Percentiles rank a stretch among this genome's conserved stretches.
phyloP scores from a whole-genome alignment of 1,284 basidiomycete species.

The Pascua sp. region DNA sequence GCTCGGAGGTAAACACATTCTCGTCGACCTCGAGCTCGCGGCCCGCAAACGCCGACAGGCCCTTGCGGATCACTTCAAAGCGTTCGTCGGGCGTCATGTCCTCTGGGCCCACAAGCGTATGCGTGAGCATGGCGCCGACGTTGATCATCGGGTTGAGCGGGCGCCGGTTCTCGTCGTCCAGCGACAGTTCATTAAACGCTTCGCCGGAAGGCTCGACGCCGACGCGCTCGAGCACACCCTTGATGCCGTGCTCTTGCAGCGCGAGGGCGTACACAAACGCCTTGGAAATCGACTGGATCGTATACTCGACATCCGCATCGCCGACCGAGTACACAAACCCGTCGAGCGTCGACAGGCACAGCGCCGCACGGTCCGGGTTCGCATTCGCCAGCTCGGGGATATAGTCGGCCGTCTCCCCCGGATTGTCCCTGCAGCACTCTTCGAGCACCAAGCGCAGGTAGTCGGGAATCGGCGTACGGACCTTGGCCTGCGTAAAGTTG shows the following conservation, averaged over 20 bases:
- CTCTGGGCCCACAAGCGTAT: conserved; percentile 8
- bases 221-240: conserved; percentile 2
- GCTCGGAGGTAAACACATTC: conserved; percentile 9
- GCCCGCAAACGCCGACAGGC: conserved; percentile 12
- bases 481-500: not conserved
- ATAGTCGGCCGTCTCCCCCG: conserved; percentile 8
- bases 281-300: conserved; percentile 19
- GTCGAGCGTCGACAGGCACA: conserved; percentile 14
- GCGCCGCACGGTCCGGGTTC: conserved; percentile 3
- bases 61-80: conserved; percentile 13
- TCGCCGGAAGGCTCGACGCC: conserved; percentile 16
- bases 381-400: conserved; percentile 18
- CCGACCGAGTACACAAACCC: conserved; percentile 15
- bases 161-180: conserved; percentile 7
- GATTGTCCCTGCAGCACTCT: not conserved
- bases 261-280: conserved; percentile 16
- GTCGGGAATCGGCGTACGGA: conserved; percentile 4
- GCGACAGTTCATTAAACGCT: conserved; percentile 13
- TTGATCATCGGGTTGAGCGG: conserved; percentile 18
- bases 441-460: not conserved
- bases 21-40: conserved; percentile 15
- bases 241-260: conserved; percentile 9
- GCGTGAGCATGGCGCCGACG: conserved; percentile 16
- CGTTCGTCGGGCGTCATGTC: conserved; percentile 3
- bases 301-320: conserved; percentile 16